Evolutionary conservation across 371 early-diverging fungal genomes (phyloP), one percentile per base, ranked within the genome.

Genomic region (Circinella minor): DNA sequence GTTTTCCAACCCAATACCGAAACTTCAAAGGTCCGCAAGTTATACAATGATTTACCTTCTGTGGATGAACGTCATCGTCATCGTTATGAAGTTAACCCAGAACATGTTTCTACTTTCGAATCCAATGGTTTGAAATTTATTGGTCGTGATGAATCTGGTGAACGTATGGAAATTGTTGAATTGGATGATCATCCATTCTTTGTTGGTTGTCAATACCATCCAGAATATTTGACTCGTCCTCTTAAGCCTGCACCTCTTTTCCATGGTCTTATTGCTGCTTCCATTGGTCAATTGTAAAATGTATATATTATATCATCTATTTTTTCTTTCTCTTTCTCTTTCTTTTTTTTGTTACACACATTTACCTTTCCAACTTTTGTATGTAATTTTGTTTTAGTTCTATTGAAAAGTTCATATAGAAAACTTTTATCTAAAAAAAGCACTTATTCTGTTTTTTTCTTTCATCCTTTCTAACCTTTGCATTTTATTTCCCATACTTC

Each of bases 141-240:
- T 59, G 99, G 98, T 71, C 89, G 92, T 67, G 97, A 98, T 66
- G 96, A 96, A 70, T 92, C 92, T 55, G 96, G 95, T 36, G 90
- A 96, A 76, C 94, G 99, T 68, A 99, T 99, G 95, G 99, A 99
- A 82, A 95, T 98, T 68, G 81, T 99, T 43, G 99, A 99, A 87
- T 75, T 96, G 55, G 86, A 84, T 6, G 92, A 90, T 68, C 99
- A 99, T 81, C 97, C 97, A 9, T 99, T 92, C 88, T 99, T 92
- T 84, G 92, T 99, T 61, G 99, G 94, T 57, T 93, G 93, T 51
- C 99, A 99, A 88, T 99, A 93, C 82, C 99, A 99, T 73, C 99
- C 99, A 38, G 99, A 99, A 85, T 98, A 98, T 84, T 86, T 95
- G 65, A 98, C 98, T 55, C 93, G 97, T 63, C 99, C 99, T 13